Conservation (phyloP, 78 protist genomes). For the Kipferlia bialata region DNA sequence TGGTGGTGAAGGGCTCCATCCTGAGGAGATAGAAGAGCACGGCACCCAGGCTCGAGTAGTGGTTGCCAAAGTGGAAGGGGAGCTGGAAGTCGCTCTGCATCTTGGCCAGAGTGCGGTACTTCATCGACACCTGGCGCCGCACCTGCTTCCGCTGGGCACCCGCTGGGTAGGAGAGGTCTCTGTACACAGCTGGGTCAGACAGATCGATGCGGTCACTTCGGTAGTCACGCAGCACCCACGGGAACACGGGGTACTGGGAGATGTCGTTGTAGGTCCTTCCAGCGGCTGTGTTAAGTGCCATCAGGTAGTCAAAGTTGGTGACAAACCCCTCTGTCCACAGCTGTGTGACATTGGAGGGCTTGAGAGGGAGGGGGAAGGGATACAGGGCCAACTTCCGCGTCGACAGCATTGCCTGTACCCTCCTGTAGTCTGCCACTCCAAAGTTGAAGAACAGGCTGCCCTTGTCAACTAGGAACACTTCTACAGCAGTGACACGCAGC, state of each 20-base stretch:
- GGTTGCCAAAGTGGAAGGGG: constrained; percentile 84
- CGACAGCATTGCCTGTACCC: not conserved
- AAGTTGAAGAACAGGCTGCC: not conserved
- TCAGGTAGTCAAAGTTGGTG: constrained; percentile 65
- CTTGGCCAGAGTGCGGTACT: not conserved
- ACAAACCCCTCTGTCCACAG: constrained; percentile 23
- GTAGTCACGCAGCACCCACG: constrained; percentile 7
- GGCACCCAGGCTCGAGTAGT: constrained; percentile 77
- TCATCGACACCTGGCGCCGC: not conserved
- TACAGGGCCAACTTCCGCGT: not conserved
- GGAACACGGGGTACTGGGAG: constrained; percentile 10
- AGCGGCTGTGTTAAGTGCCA: constrained; percentile 60
- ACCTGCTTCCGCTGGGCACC: not conserved
- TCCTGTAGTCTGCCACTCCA: not conserved
- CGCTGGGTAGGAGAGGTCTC: constrained; percentile 6
- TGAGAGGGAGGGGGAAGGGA: not conserved
- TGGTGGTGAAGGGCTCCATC: constrained; percentile 56
- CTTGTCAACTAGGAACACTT: constrained; percentile 10
- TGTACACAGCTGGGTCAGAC: not conserved
- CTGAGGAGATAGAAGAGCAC: constrained; percentile 77
- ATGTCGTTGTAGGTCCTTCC: constrained; percentile 41
- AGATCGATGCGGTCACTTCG: not conserved
- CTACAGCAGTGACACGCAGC: constrained; percentile 24
- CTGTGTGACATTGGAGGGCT: not conserved
- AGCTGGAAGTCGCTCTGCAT: not conserved